Percentiles rank a stretch among this genome's conserved stretches.
These are phyloP conservation scores for Suillus spraguei DNA, from an alignment of 768 basidiomycete genomes.

Conservation along the genomic window DNA sequence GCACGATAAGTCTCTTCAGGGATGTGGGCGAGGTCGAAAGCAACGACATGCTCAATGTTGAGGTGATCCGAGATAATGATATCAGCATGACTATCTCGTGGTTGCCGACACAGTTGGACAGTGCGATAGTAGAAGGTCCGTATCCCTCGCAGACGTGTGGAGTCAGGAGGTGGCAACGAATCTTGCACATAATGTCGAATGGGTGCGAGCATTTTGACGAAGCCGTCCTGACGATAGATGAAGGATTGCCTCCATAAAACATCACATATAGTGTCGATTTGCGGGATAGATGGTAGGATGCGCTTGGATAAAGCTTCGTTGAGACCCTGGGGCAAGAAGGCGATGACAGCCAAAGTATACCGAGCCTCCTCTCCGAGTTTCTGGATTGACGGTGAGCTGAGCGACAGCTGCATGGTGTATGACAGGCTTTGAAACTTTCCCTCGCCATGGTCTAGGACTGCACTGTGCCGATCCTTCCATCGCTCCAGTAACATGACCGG, in stretches of 20 bases:
- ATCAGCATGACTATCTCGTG: neutral
- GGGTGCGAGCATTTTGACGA: neutral
- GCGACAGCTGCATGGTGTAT: neutral
- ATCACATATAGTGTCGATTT: neutral
- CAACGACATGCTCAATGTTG: neutral
- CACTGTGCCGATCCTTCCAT: too few relatives aligned
- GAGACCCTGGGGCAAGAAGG: constrained; percentile 11
- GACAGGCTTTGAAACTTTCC: neutral
- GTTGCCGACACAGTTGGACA: neutral
- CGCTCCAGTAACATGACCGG: too few relatives aligned
- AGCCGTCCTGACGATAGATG: neutral
- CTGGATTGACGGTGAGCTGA: too few relatives aligned
- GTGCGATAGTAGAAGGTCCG: neutral
- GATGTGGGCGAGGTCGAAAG: neutral
- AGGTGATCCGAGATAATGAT: neutral
- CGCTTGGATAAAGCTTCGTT: neutral
- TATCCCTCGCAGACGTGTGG: neutral
- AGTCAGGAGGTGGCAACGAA: neutral
- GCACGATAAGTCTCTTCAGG: neutral
- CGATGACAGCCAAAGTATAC: neutral
- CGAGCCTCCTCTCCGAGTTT: too few relatives aligned
- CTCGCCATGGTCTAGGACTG: too few relatives aligned
- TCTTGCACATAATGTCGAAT: constrained; percentile 5
- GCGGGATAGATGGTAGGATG: neutral
- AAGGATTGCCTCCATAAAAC: neutral